phyloP scores from a whole-genome alignment of 331 rosid genomes.

The Cydonia oblonga region DNA sequence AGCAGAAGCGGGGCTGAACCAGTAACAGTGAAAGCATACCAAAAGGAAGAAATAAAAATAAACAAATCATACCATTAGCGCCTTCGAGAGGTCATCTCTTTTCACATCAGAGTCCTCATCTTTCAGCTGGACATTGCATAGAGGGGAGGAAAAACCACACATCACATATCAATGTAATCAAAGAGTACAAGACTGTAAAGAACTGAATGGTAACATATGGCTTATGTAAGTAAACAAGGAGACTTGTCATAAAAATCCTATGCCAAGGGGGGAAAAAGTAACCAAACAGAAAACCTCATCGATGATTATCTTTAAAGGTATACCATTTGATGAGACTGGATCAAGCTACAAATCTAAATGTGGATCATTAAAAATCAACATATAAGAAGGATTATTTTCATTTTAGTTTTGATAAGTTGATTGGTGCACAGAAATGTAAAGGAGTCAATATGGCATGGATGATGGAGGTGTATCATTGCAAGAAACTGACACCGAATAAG shows the following conservation, averaged over 20 bases:
- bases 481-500: no score
- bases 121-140: conserved; percentile 32
- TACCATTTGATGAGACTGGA: neutral
- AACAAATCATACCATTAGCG: conserved; percentile 45
- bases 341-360: neutral
- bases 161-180: conserved; percentile 12
- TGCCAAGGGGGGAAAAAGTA: neutral
- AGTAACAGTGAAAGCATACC: conserved; percentile 17
- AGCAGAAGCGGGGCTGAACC: neutral
- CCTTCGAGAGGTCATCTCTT: conserved; percentile 71
- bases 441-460: no score
- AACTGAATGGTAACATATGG: neutral
- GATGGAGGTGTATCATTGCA: no score
- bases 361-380: neutral
- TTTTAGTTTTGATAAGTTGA: neutral
- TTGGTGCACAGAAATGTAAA: no score
- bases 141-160: conserved; percentile 12
- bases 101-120: conserved; percentile 51
- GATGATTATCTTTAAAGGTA: neutral
- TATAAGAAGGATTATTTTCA: neutral
- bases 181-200: neutral
- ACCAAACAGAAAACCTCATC: neutral
- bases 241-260: neutral
- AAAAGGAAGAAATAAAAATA: neutral
- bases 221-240: neutral